Conservation (phyloP, 2,329 filamentous ascomycete genomes). For the Penicillium occitanis region DNA sequence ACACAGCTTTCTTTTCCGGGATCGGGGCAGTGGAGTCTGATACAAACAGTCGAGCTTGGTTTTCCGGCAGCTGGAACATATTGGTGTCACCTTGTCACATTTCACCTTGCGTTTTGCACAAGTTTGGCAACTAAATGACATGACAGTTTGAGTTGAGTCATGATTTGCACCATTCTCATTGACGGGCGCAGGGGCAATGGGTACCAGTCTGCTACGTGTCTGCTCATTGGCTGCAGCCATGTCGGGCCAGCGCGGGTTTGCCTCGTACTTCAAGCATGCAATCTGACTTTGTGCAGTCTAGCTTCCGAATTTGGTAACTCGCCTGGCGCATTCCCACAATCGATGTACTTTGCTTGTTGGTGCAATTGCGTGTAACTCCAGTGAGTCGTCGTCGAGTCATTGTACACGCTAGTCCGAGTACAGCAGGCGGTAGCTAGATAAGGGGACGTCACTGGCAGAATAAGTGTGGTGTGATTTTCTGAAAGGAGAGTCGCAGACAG, state of each 20-base stretch:
- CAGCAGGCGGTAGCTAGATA: background rate
- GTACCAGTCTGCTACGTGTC: background rate
- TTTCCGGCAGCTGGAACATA: background rate
- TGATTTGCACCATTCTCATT: background rate
- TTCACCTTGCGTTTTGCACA: slow-evolving; percentile 43
- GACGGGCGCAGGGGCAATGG: slow-evolving; percentile 7
- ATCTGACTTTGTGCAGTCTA: background rate
- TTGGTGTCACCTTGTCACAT: slow-evolving; percentile 31
- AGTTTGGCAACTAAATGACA: slow-evolving; percentile 24
- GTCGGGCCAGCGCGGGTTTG: background rate
- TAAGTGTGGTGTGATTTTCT: background rate
- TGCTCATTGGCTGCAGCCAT: background rate
- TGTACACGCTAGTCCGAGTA: background rate
- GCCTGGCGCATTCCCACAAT: background rate
- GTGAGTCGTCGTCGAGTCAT: background rate
- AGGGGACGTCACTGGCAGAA: background rate
- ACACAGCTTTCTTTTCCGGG: background rate
- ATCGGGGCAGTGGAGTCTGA: background rate
- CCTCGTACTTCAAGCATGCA: background rate
- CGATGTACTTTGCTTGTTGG: background rate
- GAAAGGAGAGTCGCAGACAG: background rate
- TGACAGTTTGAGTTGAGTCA: background rate
- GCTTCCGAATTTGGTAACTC: background rate
- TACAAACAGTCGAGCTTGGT: background rate
- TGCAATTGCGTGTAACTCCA: background rate